Base-by-base conservation (phyloP, 2,329 filamentous ascomycete genomes). In the Alternaria gansuensis region DNA sequence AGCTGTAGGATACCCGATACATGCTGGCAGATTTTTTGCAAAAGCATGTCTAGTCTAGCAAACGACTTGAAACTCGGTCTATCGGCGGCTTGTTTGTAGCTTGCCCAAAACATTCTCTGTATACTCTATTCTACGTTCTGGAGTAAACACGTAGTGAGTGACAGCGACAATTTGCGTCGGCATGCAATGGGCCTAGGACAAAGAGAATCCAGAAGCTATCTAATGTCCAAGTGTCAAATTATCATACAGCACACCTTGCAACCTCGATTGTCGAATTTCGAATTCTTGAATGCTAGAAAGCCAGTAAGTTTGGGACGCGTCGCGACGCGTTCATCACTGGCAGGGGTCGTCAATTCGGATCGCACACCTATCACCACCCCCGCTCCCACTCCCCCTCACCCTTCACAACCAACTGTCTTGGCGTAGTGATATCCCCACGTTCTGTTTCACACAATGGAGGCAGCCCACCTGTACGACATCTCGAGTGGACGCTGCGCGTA, bases 361-460 rank as follows among this genome's bases (percentile, higher is more conserved):
- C 24, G 31, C 57, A 43, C 49, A 21, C 14, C 21, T 24, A 60
- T 54, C 59, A 57, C 36, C 39, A 43, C 28, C 40, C 36, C 41
- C 51, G 33, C 45, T 2, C 14, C 6, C 29, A 58, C 39, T 54
- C 51, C 33, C 31, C 36, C 50, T 57, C 43, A 33, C 33, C 26
- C 41, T 17, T 17, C 17, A 17, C 17, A 17, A 28, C 36, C 14
- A 29, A 43, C 24, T 14, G n/a, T 36, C 53, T 29, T 31, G 14
- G 52, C 21, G 41, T 26, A 31, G 14, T 10, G 5, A 17, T 34
- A 14, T 34, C 21, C 6, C 43, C 13, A 31, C 31, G 7, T 33
- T 17, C 23, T 41, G 11, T 28, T 39, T 39, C 57, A 67, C 54
- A 73, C 61, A 52, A 74, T 75, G 70, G 67, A 63, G 34, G 28